phyloP scores from a whole-genome alignment of 1,139 yeast genomes.

The Blastobotrys indianensis region DNA sequence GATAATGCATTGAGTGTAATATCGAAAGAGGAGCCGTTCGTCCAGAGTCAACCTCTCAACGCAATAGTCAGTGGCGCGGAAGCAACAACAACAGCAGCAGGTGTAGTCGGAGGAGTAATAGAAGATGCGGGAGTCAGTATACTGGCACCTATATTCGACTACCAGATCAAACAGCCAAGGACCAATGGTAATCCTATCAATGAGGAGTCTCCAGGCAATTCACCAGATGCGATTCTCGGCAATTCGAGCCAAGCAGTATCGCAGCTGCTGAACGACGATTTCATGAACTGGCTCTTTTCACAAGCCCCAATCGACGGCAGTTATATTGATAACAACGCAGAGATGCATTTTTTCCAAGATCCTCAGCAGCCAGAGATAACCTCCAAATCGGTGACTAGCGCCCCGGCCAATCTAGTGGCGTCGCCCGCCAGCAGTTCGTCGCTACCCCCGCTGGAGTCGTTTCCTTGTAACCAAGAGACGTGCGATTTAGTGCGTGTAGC shows the following conservation, averaged over 20 bases:
- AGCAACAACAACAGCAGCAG: too few relatives aligned
- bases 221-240: constrained; percentile 23
- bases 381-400: too few relatives aligned
- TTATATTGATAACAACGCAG: not conserved
- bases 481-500: constrained; percentile 16
- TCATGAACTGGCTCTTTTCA: constrained; percentile 24
- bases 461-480: constrained; percentile 14
- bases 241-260: constrained; percentile 24
- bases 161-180: too few relatives aligned
- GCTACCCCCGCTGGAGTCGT: constrained; percentile 1
- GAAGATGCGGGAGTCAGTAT: too few relatives aligned
- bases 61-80: not conserved
- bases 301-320: not conserved
- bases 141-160: too few relatives aligned
- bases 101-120: too few relatives aligned
- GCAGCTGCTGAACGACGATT: constrained; percentile 24
- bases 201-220: too few relatives aligned
- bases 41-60: not conserved
- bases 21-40: not conserved
- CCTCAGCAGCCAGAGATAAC: too few relatives aligned
- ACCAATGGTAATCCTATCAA: too few relatives aligned
- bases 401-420: too few relatives aligned
- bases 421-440: not conserved
- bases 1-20: too few relatives aligned
- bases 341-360: constrained; percentile 21